Evolutionary conservation across 2,329 filamentous ascomycete species (phyloP).

Genomic region (Monilinia fructicola): DNA sequence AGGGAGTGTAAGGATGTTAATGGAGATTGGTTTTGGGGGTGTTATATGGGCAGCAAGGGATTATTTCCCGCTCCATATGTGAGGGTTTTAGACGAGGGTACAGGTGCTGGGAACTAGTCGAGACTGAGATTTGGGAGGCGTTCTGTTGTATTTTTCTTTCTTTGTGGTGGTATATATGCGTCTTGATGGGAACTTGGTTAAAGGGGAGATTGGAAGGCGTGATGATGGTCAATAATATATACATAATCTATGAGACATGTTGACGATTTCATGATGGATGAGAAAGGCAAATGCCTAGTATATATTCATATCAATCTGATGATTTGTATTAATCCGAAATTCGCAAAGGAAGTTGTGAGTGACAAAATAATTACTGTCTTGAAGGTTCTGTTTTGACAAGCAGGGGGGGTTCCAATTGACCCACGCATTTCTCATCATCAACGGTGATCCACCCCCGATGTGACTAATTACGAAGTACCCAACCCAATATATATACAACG

Average conservation of each 20-base stretch:
- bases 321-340: not conserved
- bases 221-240: conserved; percentile 2
- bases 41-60: conserved; percentile 77
- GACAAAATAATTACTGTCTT: not conserved
- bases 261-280: not conserved
- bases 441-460: too few species aligned
- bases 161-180: not conserved
- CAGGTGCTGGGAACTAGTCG: not conserved
- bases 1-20: conserved; percentile 84
- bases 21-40: conserved; percentile 85
- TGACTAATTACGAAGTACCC: too few species aligned
- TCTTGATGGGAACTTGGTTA: not conserved
- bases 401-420: not conserved
- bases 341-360: not conserved
- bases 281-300: not conserved
- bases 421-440: too few species aligned
- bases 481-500: too few species aligned
- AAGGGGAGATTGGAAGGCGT: not conserved
- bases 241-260: not conserved
- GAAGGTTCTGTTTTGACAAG: not conserved
- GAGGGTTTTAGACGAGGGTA: conserved; percentile 44
- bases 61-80: conserved; percentile 82
- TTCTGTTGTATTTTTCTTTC: not conserved
- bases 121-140: not conserved
- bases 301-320: not conserved